Evolutionary conservation across 2,329 filamentous ascomycete genomes (phyloP), one percentile per base, ranked within the genome.

Genomic region (Macrophomina phaseolina): DNA sequence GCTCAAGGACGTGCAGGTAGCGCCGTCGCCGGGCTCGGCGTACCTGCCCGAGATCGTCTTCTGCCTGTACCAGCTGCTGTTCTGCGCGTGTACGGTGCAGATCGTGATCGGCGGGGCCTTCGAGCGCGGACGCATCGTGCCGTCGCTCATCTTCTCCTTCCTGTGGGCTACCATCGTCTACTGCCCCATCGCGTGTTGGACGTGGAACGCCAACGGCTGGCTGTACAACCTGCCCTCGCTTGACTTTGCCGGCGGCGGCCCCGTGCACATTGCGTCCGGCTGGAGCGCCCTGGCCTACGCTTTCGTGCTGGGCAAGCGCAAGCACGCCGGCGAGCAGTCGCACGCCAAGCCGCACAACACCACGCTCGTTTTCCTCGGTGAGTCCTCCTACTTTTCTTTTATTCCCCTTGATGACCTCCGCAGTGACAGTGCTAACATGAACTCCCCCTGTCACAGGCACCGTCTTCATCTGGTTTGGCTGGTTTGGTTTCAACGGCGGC

Each of bases 141-240:
- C 85, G 49, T 89, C 87, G 8, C 82, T 91, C 72, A 80, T 91
- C 32, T 91, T 89, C 69, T 81, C 83, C 28, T 86, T 89, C 73
- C 84, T 80, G 72, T 90, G 87, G 87, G 86, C 87, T 0, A 90
- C 88, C 0, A 81, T 89, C 65, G 88, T 90, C 2, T 90, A 90
- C 76, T 89, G 83, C 70, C 83, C 84, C 0, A 84, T 90, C 42
- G 87, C 87, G 0, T 88, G 84, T 77, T 90, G 87, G 87, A 88
- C 87, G 4, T 90, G 88, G 88, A 90, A 90, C 71, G 73, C 83
- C n/a, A 85, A 84, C 63, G 88, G 88, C 11, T 90, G 88, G 88
- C 78, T 90, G 0, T 89, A 81, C 75, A 85, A 88, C 28, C 82
- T 90, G 2, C 84, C 85, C 0, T 82, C 84, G 0, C 81, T 86